Base-by-base conservation (phyloP, 2,329 filamentous ascomycete genomes). In the Daldinia sp. region DNA sequence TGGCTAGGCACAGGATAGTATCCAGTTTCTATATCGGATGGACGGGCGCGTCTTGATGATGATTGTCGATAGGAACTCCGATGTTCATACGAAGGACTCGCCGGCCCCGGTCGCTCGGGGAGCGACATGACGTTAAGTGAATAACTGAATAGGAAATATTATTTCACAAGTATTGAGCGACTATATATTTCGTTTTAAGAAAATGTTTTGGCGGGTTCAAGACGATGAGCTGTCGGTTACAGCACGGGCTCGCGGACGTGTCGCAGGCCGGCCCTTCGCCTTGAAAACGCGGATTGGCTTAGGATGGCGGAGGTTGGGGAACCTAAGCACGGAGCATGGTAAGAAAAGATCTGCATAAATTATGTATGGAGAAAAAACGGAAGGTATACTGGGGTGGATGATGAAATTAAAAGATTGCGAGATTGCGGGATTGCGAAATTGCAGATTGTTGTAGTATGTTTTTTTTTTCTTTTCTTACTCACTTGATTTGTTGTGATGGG, bases 1-100 rank as follows among this genome's bases (percentile, higher is more conserved):
- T 68, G 72, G 70, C 77, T 76, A 29, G 73, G 71, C 61, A 81
- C 78, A 56, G 80, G 77, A 60, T 77, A 78, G 68, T 84, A 85
- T 49, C 78, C 88, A 34, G 88, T 81, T 75, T 96, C 93, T 71
- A 91, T 80, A 74, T 96, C 92, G 59, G 84, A 84, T 48, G 87
- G 86, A 61, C 85, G 85, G 53, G 80, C 82, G 70, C 90, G 87
- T 72, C 90, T 87, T 55, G 88, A 86, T 23, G 87, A 84, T 41
- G 90, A 89, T 67, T 88, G 87, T 70, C 89, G 85, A 77, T 91
- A 92, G 60, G 85, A 81, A 72, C 81, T 84, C 72, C 85, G 83
- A 63, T 87, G 84, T 69, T 90, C 86, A 71, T 84, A 85, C 57
- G 82, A 82, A 65, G 87, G 83, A 69, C 81, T 83, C 47, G 67